phyloP scores from a whole-genome alignment of 2,329 filamentous ascomycete genomes.

The Colletotrichum karsti region DNA sequence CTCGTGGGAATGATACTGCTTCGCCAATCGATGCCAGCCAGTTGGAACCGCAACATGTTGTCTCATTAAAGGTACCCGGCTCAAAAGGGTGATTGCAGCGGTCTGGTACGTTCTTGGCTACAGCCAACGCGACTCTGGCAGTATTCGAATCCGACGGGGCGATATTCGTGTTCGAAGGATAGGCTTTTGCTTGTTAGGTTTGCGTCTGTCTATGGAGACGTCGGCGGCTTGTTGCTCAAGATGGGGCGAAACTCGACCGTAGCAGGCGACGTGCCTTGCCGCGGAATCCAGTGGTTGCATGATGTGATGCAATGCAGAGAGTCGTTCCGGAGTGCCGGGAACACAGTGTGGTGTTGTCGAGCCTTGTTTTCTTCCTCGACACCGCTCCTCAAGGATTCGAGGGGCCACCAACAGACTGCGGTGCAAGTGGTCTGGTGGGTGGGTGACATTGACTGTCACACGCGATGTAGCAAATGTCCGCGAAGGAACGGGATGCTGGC shows the following conservation, averaged over 20 bases:
- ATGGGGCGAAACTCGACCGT: neutral
- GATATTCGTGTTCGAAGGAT: neutral
- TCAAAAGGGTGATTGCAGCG: too few species aligned
- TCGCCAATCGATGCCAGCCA: conserved; percentile 7
- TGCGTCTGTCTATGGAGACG: neutral
- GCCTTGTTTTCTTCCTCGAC: neutral
- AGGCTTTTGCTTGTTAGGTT: neutral
- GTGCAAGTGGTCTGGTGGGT: neutral
- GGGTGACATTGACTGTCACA: conserved; percentile 1
- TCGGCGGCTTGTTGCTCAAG: neutral
- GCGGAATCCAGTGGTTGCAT: conserved; percentile 8
- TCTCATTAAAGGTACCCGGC: too few species aligned
- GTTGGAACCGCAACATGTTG: neutral
- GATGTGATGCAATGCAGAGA: conserved; percentile 2
- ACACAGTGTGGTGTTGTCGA: neutral
- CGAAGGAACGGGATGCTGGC: conserved; percentile 4
- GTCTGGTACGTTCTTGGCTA: too few species aligned
- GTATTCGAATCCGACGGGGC: neutral
- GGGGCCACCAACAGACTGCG: neutral
- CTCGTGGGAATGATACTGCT: conserved; percentile 4
- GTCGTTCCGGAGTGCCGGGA: conserved; percentile 1
- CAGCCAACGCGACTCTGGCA: too few species aligned
- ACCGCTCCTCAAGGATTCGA: neutral
- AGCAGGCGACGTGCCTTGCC: neutral
- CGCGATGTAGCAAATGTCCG: neutral